phyloP scores from a whole-genome alignment of 192 early-diverging fungal genomes.

The Entophlyctis helioformis region DNA sequence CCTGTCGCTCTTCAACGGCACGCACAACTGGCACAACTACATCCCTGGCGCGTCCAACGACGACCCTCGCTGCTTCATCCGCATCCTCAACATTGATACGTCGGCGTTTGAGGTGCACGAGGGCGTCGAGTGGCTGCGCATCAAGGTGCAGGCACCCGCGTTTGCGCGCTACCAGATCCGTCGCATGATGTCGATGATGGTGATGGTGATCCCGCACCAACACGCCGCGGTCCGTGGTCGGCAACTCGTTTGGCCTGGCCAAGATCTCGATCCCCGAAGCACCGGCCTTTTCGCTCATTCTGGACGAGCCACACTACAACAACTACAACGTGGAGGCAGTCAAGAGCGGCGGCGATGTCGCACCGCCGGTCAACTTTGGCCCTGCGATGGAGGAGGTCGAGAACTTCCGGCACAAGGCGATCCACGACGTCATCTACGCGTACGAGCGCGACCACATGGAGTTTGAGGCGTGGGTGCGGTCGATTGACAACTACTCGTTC shows the following conservation, averaged over 20 bases:
- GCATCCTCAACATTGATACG: conserved; percentile 23
- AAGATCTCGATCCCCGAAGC: conserved; percentile 23
- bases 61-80: conserved; percentile 18
- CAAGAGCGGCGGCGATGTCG: no score
- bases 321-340: neutral
- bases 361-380: neutral
- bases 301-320: conserved; percentile 10
- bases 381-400: neutral
- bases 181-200: conserved; percentile 15
- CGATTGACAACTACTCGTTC: conserved; percentile 28
- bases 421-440: neutral
- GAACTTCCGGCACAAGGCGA: neutral
- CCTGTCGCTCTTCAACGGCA: conserved; percentile 13
- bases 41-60: conserved; percentile 14
- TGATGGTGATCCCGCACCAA: conserved; percentile 22
- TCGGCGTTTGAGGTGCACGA: conserved; percentile 12
- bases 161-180: conserved; percentile 23
- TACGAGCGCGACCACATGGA: neutral
- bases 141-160: conserved; percentile 17
- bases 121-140: conserved; percentile 25
- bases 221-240: conserved; percentile 19
- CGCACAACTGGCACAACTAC: conserved; percentile 29
- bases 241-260: conserved; percentile 17
- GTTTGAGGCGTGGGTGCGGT: conserved; percentile 26
- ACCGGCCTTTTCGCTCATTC: conserved; percentile 11